Conservation (phyloP, 495 filamentous ascomycete species). For the Massariosphaeria phaeospora region DNA sequence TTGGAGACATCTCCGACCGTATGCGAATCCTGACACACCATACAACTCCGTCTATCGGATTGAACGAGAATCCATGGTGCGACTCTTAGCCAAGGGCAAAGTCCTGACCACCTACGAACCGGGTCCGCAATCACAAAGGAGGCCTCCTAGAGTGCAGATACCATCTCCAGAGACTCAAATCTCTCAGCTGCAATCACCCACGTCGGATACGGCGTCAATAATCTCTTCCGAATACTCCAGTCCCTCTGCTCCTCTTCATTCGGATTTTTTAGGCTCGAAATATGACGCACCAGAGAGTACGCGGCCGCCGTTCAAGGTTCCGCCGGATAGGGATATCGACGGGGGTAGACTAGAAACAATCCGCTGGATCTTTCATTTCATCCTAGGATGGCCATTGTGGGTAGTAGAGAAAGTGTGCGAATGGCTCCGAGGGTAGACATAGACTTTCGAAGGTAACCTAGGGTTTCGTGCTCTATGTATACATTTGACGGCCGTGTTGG, state of each 20-base stretch:
- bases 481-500: no score
- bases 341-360: not conserved
- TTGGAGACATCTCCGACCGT: slow-evolving; percentile 8
- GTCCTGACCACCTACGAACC: slow-evolving; percentile 20
- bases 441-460: no score
- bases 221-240: not conserved
- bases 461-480: no score
- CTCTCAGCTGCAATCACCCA: not conserved
- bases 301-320: not conserved
- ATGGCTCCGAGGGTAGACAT: not conserved
- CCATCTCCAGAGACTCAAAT: not conserved
- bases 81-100: slow-evolving; percentile 16
- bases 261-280: slow-evolving; percentile 7
- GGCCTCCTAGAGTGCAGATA: no score
- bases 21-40: slow-evolving; percentile 24
- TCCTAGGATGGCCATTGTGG: not conserved
- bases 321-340: not conserved
- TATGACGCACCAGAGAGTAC: not conserved
- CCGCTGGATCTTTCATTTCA: not conserved
- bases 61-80: slow-evolving; percentile 25
- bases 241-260: not conserved
- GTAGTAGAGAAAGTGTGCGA: not conserved
- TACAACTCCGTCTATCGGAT: slow-evolving; percentile 7
- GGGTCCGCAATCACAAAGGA: slow-evolving; percentile 6
- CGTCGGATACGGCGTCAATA: not conserved